Evolutionary conservation across 2,329 filamentous ascomycete genomes (phyloP), one percentile per base, ranked within the genome.

Genomic region (Corynespora cassiicola): DNA sequence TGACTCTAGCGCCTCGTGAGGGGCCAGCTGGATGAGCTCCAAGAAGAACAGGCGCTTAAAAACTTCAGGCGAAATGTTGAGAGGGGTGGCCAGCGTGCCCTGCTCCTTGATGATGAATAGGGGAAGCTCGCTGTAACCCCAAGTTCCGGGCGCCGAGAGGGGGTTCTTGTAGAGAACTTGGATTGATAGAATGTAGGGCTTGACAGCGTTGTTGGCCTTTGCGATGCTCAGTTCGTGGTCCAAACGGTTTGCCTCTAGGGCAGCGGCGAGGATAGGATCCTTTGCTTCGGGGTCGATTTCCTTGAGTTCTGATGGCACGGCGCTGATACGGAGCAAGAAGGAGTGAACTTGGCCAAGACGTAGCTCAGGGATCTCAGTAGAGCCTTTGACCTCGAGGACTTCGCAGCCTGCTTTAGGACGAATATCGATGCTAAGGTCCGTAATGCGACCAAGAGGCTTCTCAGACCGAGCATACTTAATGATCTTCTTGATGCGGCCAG

Each of bases 261-360:
- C 54, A 6, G 56, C 50, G 16, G 53, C 50, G 21, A 58, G 42
- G 17, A 63, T 31, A 4, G 57, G 53, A 25, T 65, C 52, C 3
- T 29, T 14, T 1, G 56, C 54, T 2, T 51, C 15, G 4, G 54
- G 32, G 18, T 55, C 39, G 16, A 61, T 33, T 25, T 36, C 33
- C 12, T 43, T 37, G 6, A 42, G 53, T 17, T 57, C 34, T n/a
- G 34, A 35, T 14, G 36, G 50, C 14, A 34, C 38, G 9, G 58
- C 45, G 14, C 56, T 48, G n/a, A 65, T 16, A 9, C 38, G 50
- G 17, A 36, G 39, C 17, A 63, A 54, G 17, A 65, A 34, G 2
- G 48, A 53, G 18, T 62, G 54, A 5, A 57, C 35, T 40, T 65
- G 55, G 6, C 62, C 62, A n/a, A 54, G 44, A 11, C 54, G 55